Conservation (phyloP, 2,329 filamentous ascomycete species). For the Diaporthe humulicola region DNA sequence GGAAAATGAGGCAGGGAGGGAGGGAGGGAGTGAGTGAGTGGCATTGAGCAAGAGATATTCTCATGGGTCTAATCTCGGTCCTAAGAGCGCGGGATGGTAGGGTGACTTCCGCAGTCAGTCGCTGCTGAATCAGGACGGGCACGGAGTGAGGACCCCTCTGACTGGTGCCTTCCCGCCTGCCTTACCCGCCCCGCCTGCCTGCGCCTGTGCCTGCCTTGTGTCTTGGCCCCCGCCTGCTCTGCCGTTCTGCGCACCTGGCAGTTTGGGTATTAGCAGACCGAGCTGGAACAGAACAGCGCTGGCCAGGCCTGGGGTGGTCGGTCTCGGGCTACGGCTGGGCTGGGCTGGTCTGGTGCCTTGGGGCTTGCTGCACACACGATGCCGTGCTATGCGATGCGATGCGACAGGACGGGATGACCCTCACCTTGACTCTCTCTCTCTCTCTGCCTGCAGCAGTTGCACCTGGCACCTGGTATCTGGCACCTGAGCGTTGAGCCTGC, state of each 20-base stretch:
- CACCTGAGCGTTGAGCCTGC: constrained; percentile 6
- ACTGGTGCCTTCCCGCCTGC: constrained; percentile 12
- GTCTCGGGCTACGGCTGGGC: background rate
- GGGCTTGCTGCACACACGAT: background rate
- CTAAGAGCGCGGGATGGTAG: constrained; percentile 8
- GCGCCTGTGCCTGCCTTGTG: background rate
- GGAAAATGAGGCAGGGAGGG: background rate
- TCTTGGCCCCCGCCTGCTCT: constrained; percentile 13
- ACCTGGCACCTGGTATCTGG: background rate
- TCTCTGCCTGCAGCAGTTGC: background rate
- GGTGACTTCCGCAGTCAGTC: constrained; percentile 25
- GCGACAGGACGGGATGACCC: background rate
- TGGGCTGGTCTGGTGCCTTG: constrained; percentile 24
- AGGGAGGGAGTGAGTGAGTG: background rate
- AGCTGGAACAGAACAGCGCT: background rate
- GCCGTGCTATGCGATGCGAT: constrained; percentile 10
- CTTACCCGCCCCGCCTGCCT: constrained; percentile 6
- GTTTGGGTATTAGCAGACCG: background rate
- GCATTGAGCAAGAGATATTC: background rate
- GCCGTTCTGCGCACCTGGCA: background rate
- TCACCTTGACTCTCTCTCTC: background rate
- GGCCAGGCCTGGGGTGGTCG: background rate
- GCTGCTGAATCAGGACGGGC: constrained; percentile 9
- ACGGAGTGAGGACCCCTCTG: constrained; percentile 3
- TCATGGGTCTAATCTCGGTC: constrained; percentile 6